Base-by-base conservation (phyloP, 1,284 basidiomycete species). In the Mrakiaceae sp. region DNA sequence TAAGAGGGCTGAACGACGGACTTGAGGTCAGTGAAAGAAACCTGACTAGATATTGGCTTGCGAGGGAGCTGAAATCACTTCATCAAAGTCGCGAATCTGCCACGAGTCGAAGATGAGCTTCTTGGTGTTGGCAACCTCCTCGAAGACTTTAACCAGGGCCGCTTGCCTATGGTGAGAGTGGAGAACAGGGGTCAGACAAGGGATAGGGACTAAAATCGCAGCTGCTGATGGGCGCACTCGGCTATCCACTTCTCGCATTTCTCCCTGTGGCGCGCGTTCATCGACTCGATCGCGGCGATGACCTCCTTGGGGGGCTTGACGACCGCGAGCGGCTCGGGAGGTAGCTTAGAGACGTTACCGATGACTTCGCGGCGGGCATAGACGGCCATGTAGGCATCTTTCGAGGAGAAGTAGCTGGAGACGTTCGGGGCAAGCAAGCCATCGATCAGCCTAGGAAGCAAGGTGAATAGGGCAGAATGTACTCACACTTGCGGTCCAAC, bases 321-420 rank as follows among this genome's bases (percentile, higher is more conserved):
- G 72, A 59, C 69, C 3, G 4, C 27, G 9, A 44, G 51, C 27
- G 39, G 27, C 27, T 27, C 27, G 27, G 27, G 27, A 27, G 27
- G 27, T 27, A 27, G 27, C 2, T 2, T 27, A 47, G n/a, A 53
- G 60, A 7, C 47, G 46, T 2, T 8, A 40, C 1, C n/a, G 56
- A 14, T 2, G 47, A 58, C 50, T 60, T 72, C 64, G 50, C 72
- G 73, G 8, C 82, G 82, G 52, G 83, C 81, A 75, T 95, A 96
- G 60, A 96, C 85, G 50, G 95, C 81, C 90, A 95, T 93, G 76
- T 96, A 95, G 40, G 89, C 90, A 70, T 93, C 89, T 73, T 83
- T 87, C 0, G 90, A 92, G 68, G 67, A 76, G 73, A 57, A 70
- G 67, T 59, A 69, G 43, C 27, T 27, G 27, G 27, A 27, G 27